Percentiles rank a stretch among this genome's conserved stretches.
phyloP scores from a whole-genome alignment of 192 early-diverging fungal genomes.

The Gonapodya sp. region DNA sequence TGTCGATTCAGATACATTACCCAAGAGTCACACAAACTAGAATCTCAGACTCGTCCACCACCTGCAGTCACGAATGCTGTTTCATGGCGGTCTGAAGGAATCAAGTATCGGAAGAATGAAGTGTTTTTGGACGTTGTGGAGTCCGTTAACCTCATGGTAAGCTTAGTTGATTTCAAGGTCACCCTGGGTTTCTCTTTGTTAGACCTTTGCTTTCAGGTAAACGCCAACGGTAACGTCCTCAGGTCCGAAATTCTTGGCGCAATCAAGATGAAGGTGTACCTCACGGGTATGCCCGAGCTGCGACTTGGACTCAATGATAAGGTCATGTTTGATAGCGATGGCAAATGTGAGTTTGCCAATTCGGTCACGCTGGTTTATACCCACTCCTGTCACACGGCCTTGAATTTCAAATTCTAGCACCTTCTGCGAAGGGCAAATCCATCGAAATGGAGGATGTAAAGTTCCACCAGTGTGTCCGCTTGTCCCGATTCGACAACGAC shows the following conservation, averaged over 20 bases:
- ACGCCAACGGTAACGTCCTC: conserved; percentile 47
- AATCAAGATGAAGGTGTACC: conserved; percentile 76
- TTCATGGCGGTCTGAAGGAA: conserved; percentile 61
- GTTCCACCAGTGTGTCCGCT: conserved; percentile 84
- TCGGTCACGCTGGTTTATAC: not conserved
- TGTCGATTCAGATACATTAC: conserved; percentile 80
- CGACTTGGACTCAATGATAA: conserved; percentile 81
- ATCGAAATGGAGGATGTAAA: conserved; percentile 88
- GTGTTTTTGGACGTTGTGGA: conserved; percentile 68
- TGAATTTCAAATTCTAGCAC: conserved; percentile 26
- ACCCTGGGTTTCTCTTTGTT: not conserved
- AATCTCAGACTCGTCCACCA: conserved; percentile 79
- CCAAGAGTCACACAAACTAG: conserved; percentile 91
- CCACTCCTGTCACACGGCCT: not conserved
- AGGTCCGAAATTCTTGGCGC: conserved; percentile 69
- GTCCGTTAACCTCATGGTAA: conserved; percentile 58
- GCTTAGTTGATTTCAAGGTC: not conserved
- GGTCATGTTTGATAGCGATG: conserved; percentile 73
- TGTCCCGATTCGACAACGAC: conserved; percentile 77
- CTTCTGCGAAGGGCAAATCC: conserved; percentile 42
- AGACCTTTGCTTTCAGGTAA: conserved; percentile 24
- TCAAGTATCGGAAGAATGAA: conserved; percentile 66
- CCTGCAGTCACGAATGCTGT: conserved; percentile 69
- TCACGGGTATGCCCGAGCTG: conserved; percentile 79
- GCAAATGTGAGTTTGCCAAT: not conserved